Evolutionary conservation across 306 rosid genomes (phyloP).

Genomic region (apple (Malus domestica)): DNA sequence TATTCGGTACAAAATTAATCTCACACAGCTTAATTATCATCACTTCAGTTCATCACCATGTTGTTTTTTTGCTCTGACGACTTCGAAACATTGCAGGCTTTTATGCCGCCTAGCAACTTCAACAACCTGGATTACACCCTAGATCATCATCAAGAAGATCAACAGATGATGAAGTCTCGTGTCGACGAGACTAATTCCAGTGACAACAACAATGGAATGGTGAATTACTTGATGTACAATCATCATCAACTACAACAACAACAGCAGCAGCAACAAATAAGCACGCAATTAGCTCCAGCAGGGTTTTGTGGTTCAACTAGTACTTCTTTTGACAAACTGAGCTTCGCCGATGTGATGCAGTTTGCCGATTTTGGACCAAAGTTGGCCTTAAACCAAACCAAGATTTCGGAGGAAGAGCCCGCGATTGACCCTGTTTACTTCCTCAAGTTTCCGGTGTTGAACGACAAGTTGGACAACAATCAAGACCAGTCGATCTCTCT

Average conservation of each 20-base stretch:
- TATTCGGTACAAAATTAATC: conserved; percentile 47
- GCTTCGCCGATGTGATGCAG: conserved; percentile 90
- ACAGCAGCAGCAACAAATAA: conserved; percentile 16
- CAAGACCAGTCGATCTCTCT: conserved; percentile 23
- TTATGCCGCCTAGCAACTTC: conserved; percentile 43
- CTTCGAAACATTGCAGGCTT: conserved; percentile 37
- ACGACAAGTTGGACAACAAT: conserved; percentile 36
- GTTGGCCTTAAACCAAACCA: conserved; percentile 55
- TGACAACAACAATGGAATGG: conserved; percentile 22
- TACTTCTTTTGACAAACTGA: conserved; percentile 52
- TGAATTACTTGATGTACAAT: conserved; percentile 39
- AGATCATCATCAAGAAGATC: conserved; percentile 24
- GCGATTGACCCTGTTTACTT: conserved; percentile 77
- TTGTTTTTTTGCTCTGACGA: conserved; percentile 28
- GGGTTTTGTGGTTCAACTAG: conserved; percentile 28
- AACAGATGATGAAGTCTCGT: conserved; percentile 36
- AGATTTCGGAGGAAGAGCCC: conserved; percentile 28
- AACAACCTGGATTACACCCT: conserved; percentile 41
- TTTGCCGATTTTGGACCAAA: conserved; percentile 92
- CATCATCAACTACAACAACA: conserved; percentile 22
- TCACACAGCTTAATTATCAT: background rate
- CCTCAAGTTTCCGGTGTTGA: conserved; percentile 78
- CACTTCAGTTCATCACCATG: conserved; percentile 18
- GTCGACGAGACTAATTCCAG: conserved; percentile 28
- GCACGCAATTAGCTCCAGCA: conserved; percentile 2